These are phyloP conservation scores for Torulaspora pretoriensis DNA, from an alignment of 1,139 yeast genomes.

Conservation along the genomic window DNA sequence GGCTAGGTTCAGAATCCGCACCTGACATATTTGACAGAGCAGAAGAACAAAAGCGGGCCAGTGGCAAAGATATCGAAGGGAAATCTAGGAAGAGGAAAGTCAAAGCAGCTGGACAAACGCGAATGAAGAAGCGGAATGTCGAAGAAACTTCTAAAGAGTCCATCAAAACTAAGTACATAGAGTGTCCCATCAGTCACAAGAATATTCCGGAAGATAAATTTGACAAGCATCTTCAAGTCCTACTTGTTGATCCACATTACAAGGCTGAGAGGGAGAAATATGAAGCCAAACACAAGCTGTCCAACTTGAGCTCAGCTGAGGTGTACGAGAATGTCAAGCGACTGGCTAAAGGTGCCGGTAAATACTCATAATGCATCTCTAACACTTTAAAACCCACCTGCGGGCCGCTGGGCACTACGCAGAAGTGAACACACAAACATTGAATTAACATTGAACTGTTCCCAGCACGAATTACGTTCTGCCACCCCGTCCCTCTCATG, in stretches of 20 bases:
- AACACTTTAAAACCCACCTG: too few relatives aligned
- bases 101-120: constrained; percentile 63
- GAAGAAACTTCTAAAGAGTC: constrained; percentile 8
- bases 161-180: constrained; percentile 40
- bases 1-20: constrained; percentile 1
- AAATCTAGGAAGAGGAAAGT: constrained; percentile 51
- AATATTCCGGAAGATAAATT: constrained; percentile 67
- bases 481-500: too few relatives aligned
- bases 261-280: constrained; percentile 63
- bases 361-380: background rate
- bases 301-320: constrained; percentile 64
- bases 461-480: too few relatives aligned
- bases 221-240: constrained; percentile 67
- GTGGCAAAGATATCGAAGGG: too few relatives aligned
- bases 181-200: constrained; percentile 72
- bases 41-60: constrained; percentile 9
- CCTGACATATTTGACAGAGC: constrained; percentile 5
- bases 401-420: too few relatives aligned
- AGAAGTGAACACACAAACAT: too few relatives aligned
- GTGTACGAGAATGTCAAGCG: constrained; percentile 73
- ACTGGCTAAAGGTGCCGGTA: constrained; percentile 30
- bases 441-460: too few relatives aligned
- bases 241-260: constrained; percentile 75
- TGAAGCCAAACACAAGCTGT: constrained; percentile 57
- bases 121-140: constrained; percentile 41